These are phyloP conservation scores for Taiozyma sp. DNA, from an alignment of 1,139 yeast species.

Conservation along the genomic window DNA sequence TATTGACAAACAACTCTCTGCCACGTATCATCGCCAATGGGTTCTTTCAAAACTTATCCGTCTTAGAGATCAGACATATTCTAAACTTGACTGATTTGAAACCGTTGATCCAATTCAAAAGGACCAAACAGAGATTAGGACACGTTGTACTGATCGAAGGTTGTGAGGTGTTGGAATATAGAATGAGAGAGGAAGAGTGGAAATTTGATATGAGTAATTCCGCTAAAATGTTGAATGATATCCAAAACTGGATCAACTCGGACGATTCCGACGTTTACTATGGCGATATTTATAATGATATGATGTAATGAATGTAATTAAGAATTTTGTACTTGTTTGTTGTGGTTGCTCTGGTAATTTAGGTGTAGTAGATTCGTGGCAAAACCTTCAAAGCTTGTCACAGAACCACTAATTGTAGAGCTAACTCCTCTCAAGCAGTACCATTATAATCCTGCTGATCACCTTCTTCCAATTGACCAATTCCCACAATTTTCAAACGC, in stretches of 20 bases:
- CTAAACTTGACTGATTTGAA: constrained; percentile 50
- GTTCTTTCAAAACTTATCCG: constrained; percentile 57
- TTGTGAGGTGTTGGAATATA: constrained; percentile 59
- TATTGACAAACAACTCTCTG: constrained; percentile 59
- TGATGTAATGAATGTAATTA: not conserved
- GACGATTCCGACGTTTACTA: constrained; percentile 34
- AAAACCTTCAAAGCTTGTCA: too few relatives aligned
- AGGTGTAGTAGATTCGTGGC: too few relatives aligned
- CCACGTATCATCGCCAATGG: constrained; percentile 53
- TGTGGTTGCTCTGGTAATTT: too few relatives aligned
- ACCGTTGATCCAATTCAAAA: constrained; percentile 64
- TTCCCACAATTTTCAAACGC: not conserved
- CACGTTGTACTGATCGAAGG: constrained; percentile 62
- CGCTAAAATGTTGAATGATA: constrained; percentile 45
- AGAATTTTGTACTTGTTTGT: too few relatives aligned
- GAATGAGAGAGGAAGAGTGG: constrained; percentile 58
- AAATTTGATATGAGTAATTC: constrained; percentile 53
- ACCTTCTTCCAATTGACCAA: not conserved
- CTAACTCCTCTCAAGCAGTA: not conserved
- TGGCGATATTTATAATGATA: not conserved
- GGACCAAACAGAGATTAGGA: constrained; percentile 48
- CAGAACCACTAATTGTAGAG: too few relatives aligned
- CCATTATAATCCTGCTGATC: not conserved
- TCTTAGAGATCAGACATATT: constrained; percentile 71
- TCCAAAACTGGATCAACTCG: constrained; percentile 52